A percentile compares a stretch with the other conserved stretches of the same genome.
phyloP scores from a whole-genome alignment of 1,139 yeast species.

The Debaryomycetaceae sp. region DNA sequence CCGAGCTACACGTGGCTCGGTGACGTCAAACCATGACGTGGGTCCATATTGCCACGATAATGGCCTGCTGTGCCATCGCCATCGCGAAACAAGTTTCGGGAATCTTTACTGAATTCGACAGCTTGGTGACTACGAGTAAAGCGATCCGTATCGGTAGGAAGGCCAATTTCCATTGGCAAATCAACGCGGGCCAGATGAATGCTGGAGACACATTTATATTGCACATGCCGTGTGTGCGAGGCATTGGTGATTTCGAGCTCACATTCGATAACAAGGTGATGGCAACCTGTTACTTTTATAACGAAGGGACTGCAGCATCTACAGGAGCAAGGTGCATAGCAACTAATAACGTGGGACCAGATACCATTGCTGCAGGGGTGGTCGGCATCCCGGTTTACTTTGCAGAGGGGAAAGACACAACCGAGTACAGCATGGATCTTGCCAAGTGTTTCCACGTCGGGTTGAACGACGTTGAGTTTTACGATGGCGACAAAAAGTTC shows the following conservation, averaged over 20 bases:
- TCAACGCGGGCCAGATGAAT: not conserved
- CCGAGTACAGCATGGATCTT: not conserved
- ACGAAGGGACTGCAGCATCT: not conserved
- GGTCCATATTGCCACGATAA: too few species aligned
- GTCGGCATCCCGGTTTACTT: not conserved
- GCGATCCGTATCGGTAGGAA: not conserved
- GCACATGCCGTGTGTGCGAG: not conserved
- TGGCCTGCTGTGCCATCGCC: too few species aligned
- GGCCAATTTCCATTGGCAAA: not conserved
- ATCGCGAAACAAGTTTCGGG: too few species aligned
- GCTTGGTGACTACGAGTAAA: too few species aligned
- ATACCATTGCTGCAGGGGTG: not conserved
- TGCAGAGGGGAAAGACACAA: not conserved
- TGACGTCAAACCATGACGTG: too few species aligned
- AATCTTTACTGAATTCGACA: slow-evolving; percentile 4
- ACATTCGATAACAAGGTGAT: not conserved
- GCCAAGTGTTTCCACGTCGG: not conserved
- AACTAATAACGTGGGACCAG: not conserved
- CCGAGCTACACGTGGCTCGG: too few species aligned
- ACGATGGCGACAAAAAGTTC: not conserved
- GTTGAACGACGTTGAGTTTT: not conserved
- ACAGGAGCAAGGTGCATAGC: not conserved
- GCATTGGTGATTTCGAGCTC: not conserved
- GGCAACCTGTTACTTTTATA: not conserved
- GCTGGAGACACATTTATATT: not conserved